Conservation (phyloP, 2,329 filamentous ascomycete species). For the Sporothrix mexicana region DNA sequence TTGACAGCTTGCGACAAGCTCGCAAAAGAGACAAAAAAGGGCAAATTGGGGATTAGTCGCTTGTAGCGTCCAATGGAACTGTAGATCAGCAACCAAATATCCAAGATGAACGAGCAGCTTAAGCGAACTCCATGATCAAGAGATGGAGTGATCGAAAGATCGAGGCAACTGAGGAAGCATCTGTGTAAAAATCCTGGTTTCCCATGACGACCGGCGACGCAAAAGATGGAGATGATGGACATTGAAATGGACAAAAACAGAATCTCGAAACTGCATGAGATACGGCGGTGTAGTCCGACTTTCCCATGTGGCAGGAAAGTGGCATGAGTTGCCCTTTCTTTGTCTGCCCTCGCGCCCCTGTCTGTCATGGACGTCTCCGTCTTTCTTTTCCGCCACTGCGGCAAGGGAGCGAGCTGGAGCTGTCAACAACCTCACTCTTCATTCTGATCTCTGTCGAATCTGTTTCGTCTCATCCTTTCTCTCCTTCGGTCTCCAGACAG, state of each 20-base stretch:
- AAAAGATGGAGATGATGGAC: background rate
- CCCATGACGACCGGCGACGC: background rate
- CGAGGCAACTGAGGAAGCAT: background rate
- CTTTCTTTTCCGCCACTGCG: background rate
- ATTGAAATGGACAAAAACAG: too few relatives aligned
- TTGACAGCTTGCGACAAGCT: background rate
- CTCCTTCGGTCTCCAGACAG: background rate
- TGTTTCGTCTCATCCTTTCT: background rate
- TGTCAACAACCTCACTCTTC: too few relatives aligned
- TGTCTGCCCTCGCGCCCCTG: constrained; percentile 8
- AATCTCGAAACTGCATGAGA: background rate
- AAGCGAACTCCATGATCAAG: background rate
- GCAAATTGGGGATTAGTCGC: constrained; percentile 12
- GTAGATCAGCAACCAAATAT: background rate
- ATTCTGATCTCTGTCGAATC: background rate
- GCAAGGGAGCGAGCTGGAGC: background rate
- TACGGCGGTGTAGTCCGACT: background rate
- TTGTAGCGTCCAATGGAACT: constrained; percentile 1
- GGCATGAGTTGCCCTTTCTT: background rate
- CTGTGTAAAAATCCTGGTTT: background rate
- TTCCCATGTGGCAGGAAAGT: background rate
- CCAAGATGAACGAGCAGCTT: background rate
- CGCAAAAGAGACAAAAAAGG: background rate
- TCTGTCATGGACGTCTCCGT: constrained; percentile 7
- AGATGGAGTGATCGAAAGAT: background rate